Evolutionary conservation across 176 grass and related monocot genomes (phyloP), one percentile per base, ranked within the genome.

Genomic region (Tuctoria greenei): DNA sequence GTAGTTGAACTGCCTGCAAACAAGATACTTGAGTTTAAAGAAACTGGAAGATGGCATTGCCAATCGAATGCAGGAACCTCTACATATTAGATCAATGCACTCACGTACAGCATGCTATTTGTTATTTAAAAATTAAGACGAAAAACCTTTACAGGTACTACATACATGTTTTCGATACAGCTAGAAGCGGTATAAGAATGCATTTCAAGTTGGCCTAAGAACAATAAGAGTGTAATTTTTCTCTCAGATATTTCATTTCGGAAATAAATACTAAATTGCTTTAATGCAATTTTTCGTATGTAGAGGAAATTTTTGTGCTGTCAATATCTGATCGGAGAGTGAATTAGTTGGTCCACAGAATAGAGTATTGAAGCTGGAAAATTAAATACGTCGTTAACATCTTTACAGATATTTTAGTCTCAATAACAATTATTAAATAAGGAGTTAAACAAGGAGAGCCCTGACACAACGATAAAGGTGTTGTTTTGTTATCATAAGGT

Each of bases 1-100:
- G 84, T 90, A 93, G 61, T 90, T 81, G 40, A 90, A 90, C 65
- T 73, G 82, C 87, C 88, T 93, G 57, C 15, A 52, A 45, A 21
- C 21, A 79, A 66, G 23, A 79, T 9, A 43, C 42, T 31, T 49
- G 13, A 60, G n/a, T 41, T 51, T 14, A 20, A 15, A 10, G 20
- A 49, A 47, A 17, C 4, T 20, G 39, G 42, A 14, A 18, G 28
- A 65, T 65, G 20, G 21, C 27, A 77, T 6, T 47, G n/a, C 45
- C 20, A 31, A 67, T 58, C 10, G 34, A 43, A 62, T 26, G 36
- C 21, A n/a, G 21, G 37, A 2, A 28, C 8, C 51, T 51, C 5
- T 31, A 31, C 15, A 15, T 51, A 70, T 18, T 1, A 86, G 42
- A 64, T 21, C 57, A 16, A 41, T 59, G 17, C 15, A 4, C 59